Evolutionary conservation across 257 asterid species (phyloP).

Genomic region (Pogostemon cablin): DNA sequence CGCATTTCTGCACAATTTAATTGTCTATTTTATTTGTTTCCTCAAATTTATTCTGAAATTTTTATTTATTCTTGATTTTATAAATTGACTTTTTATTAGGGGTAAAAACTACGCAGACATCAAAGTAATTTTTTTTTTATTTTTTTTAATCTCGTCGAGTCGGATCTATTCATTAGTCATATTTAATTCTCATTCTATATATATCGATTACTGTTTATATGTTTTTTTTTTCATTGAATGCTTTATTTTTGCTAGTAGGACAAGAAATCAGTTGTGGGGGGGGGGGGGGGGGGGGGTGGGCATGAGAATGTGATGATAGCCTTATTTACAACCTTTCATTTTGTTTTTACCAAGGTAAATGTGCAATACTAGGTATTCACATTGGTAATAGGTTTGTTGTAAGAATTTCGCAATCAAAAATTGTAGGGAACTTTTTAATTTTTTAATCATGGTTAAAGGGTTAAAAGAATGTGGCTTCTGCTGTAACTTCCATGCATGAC

Average conservation of each 20-base stretch:
- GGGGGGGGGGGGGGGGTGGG: not conserved
- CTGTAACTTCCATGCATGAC: constrained; percentile 32
- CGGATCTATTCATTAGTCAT: no score
- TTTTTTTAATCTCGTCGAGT: no score
- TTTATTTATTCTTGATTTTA: no score
- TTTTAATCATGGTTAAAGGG: constrained; percentile 29
- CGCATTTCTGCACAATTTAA: constrained; percentile 32
- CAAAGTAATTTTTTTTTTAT: no score
- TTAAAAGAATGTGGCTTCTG: constrained; percentile 28
- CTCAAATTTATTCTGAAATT: not conserved
- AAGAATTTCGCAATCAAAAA: constrained; percentile 24
- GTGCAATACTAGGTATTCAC: not conserved
- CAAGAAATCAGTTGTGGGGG: constrained; percentile 29
- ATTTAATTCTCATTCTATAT: no score
- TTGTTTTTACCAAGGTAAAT: constrained; percentile 6
- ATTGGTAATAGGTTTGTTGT: not conserved
- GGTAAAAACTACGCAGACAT: no score
- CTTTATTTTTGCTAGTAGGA: constrained; percentile 6
- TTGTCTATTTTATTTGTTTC: not conserved
- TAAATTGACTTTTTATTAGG: no score
- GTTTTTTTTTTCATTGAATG: no score
- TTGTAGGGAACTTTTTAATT: not conserved
- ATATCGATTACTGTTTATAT: no score
- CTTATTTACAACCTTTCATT: constrained; percentile 7
- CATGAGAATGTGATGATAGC: constrained; percentile 20